Percentiles rank a stretch among this genome's conserved stretches.
These are phyloP conservation scores for Pseudogymnoascus sp. DNA, from an alignment of 2,329 filamentous ascomycete genomes.

Conservation along the genomic window DNA sequence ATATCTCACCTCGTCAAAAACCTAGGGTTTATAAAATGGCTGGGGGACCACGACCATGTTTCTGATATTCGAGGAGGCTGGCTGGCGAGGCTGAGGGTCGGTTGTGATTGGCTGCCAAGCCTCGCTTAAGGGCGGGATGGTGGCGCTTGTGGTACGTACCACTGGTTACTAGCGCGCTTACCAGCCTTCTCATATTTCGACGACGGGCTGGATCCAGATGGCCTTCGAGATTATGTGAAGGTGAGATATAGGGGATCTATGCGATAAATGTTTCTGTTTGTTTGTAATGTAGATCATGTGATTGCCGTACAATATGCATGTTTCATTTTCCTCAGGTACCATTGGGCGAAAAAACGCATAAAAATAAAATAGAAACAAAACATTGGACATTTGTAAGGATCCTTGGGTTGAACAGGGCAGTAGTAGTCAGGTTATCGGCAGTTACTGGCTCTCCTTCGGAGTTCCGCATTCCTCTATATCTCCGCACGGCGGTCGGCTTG, in stretches of 20 bases:
- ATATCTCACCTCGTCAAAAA: background rate
- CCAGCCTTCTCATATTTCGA: conserved; percentile 7
- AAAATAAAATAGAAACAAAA: background rate
- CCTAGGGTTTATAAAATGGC: background rate
- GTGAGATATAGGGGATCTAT: background rate
- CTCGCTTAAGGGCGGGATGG: background rate
- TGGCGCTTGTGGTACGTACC: conserved; percentile 5
- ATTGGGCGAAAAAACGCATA: background rate
- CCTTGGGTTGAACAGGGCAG: background rate
- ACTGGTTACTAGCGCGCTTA: background rate
- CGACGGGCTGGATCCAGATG: background rate
- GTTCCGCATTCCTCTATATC: background rate
- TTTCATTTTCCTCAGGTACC: background rate
- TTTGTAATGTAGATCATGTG: background rate
- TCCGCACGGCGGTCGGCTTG: background rate
- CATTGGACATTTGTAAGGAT: background rate
- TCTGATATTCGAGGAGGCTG: conserved; percentile 5
- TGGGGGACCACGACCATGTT: background rate
- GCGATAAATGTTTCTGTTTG: background rate
- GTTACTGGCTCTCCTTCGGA: background rate
- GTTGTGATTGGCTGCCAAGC: background rate
- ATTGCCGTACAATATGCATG: background rate
- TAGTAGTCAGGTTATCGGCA: background rate
- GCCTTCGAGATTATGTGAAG: background rate
- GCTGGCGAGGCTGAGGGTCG: background rate